Conservation (phyloP, 2,329 filamentous ascomycete species). For the Xylaria sp. region DNA sequence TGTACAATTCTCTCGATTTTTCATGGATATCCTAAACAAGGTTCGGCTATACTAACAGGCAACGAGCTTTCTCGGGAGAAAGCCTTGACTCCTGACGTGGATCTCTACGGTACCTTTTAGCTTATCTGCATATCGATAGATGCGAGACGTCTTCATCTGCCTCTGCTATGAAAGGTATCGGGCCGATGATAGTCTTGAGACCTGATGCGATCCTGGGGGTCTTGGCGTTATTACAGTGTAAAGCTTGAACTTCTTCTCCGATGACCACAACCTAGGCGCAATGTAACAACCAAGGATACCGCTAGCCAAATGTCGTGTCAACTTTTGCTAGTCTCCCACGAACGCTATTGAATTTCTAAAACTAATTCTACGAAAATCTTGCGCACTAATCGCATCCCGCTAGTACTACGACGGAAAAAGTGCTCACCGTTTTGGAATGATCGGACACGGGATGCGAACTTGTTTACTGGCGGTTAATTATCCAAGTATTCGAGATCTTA, state of each 20-base stretch:
- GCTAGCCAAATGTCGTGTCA: constrained; percentile 3
- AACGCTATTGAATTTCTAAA: not conserved
- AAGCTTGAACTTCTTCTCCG: constrained; percentile 17
- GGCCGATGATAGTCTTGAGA: constrained; percentile 30
- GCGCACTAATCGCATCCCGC: not conserved
- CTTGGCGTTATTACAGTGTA: constrained; percentile 27
- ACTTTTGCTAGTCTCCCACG: not conserved
- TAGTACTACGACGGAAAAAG: constrained; percentile 18
- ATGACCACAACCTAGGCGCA: constrained; percentile 9
- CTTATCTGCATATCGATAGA: constrained; percentile 28
- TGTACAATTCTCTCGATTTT: constrained; percentile 8
- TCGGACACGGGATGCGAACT: constrained; percentile 19
- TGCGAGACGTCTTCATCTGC: constrained; percentile 16
- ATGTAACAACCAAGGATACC: constrained; percentile 18
- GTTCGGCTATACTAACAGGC: constrained; percentile 17
- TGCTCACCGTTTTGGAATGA: constrained; percentile 17
- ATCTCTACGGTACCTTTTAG: constrained; percentile 13
- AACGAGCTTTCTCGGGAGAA: constrained; percentile 6
- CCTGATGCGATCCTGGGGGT: constrained; percentile 8
- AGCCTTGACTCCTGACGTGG: constrained; percentile 8
- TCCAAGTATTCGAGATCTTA: not conserved
- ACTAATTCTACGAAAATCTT: not conserved
- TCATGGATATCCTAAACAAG: constrained; percentile 16
- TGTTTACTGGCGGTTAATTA: constrained; percentile 29
- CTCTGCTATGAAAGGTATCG: constrained; percentile 29